phyloP scores from a whole-genome alignment of 352 stramenopile genomes.

The Phytophthora quininea region DNA sequence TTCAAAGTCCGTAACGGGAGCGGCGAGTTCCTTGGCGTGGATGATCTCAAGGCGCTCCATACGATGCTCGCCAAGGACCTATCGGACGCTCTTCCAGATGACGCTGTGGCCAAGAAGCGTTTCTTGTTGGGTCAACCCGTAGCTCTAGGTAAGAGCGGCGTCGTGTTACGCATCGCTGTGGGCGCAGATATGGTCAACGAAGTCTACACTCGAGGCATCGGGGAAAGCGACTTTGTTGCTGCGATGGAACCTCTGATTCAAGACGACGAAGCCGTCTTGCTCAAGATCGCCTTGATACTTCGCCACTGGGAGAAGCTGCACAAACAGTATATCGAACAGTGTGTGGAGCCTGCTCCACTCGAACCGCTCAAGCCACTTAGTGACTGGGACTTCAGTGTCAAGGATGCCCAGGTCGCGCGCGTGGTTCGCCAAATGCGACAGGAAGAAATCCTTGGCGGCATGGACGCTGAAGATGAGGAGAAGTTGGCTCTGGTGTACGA shows the following conservation, averaged over 20 bases:
- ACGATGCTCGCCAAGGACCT: conserved; percentile 76
- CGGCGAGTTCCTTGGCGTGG: conserved; percentile 47
- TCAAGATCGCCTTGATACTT: conserved; percentile 76
- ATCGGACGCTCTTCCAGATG: conserved; percentile 50
- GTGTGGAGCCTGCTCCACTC: conserved; percentile 35
- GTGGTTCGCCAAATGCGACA: conserved; percentile 67
- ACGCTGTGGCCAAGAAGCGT: conserved; percentile 56
- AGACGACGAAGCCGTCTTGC: conserved; percentile 63
- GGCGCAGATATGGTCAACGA: conserved; percentile 88
- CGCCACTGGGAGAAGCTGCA: conserved; percentile 69
- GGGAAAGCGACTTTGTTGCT: conserved; percentile 32
- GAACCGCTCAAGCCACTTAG: conserved; percentile 60
- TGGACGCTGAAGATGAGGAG: conserved; percentile 40
- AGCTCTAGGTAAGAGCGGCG: conserved; percentile 68
- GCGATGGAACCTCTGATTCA: conserved; percentile 49
- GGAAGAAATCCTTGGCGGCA: conserved; percentile 43
- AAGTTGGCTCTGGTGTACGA: conserved; percentile 87
- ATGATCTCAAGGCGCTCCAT: conserved; percentile 68
- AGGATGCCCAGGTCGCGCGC: conserved; percentile 61
- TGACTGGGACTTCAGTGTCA: conserved; percentile 81
- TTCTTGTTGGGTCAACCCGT: conserved; percentile 86
- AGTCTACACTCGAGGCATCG: conserved; percentile 52
- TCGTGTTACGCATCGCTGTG: conserved; percentile 85
- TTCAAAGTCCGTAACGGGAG: conserved; percentile 72
- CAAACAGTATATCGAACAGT: conserved; percentile 66